Percentiles rank a stretch among this genome's conserved stretches.
Evolutionary conservation across 2,329 filamentous ascomycete species (phyloP).

Genomic region (Hymenoscyphus salicellus): DNA sequence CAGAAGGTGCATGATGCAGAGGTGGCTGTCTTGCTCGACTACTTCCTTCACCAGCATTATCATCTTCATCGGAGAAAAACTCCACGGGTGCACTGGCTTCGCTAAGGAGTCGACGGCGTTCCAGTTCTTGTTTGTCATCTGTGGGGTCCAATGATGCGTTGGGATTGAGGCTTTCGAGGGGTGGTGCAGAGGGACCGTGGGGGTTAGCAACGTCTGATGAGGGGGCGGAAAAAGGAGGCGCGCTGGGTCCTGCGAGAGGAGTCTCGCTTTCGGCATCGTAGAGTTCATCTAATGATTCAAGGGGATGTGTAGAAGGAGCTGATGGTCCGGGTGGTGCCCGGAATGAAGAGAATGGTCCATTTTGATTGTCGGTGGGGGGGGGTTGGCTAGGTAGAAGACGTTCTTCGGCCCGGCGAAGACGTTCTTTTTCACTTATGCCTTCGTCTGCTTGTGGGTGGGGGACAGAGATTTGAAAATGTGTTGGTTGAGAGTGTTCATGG

Average conservation of each 20-base stretch:
- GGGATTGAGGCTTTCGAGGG: constrained; percentile 27
- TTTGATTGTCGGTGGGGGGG: constrained; percentile 43
- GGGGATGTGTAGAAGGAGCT: constrained; percentile 40
- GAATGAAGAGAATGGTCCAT: constrained; percentile 43
- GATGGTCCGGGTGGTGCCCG: constrained; percentile 39
- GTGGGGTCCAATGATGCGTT: constrained; percentile 27
- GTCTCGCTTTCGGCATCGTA: constrained; percentile 48
- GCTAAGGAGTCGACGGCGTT: constrained; percentile 51
- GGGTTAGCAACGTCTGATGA: background rate
- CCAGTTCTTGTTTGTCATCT: constrained; percentile 72
- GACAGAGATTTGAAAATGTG: constrained; percentile 48
- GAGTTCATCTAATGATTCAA: constrained; percentile 47
- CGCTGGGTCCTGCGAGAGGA: constrained; percentile 21
- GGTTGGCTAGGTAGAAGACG: constrained; percentile 79
- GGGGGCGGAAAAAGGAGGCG: constrained; percentile 16
- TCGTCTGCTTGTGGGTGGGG: constrained; percentile 62
- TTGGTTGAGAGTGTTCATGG: constrained; percentile 34
- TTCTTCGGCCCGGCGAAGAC: constrained; percentile 72
- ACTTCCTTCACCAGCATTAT: constrained; percentile 34
- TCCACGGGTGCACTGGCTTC: constrained; percentile 52
- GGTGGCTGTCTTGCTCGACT: constrained; percentile 16
- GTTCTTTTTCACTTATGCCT: constrained; percentile 75
- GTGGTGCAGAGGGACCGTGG: constrained; percentile 23
- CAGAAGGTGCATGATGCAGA: constrained; percentile 46
- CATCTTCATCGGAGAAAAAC: constrained; percentile 49